A percentile compares a stretch with the other conserved stretches of the same genome.
Evolutionary conservation across 2,329 filamentous ascomycete genomes (phyloP).

Genomic region (Metarhizium robertsii): DNA sequence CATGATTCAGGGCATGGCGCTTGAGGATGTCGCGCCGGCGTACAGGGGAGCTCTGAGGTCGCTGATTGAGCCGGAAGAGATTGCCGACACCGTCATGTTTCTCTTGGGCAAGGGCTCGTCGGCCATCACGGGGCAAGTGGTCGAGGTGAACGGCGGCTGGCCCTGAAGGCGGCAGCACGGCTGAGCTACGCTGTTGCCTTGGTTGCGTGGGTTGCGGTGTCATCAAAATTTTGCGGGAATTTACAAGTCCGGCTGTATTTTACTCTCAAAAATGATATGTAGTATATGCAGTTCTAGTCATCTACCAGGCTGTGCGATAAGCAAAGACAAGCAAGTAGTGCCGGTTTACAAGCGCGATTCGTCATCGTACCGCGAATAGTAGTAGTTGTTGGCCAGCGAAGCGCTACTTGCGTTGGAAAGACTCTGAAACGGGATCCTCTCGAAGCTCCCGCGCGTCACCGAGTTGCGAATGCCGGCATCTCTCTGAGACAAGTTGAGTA

Average conservation of each 20-base stretch:
- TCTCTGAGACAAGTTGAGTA: constrained; percentile 86
- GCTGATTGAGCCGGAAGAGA: neutral
- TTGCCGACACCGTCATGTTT: constrained; percentile 2
- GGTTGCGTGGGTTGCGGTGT: too few relatives aligned
- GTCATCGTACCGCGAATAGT: neutral
- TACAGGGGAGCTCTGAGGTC: neutral
- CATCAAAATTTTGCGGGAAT: too few relatives aligned
- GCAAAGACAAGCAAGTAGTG: neutral
- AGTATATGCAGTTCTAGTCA: too few relatives aligned
- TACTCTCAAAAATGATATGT: neutral
- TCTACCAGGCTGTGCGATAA: neutral
- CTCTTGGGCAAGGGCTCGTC: constrained; percentile 1
- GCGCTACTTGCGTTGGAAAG: neutral
- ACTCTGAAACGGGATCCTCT: neutral
- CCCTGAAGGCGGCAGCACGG: neutral
- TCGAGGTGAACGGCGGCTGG: constrained; percentile 1
- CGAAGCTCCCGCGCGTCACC: neutral
- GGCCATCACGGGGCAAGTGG: constrained; percentile 1
- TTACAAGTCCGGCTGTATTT: neutral
- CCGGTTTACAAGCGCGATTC: neutral
- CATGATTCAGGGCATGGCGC: constrained; percentile 18
- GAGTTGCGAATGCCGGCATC: constrained; percentile 45
- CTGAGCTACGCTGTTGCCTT: neutral
- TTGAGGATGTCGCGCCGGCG: neutral
- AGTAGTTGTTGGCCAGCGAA: neutral